These are phyloP conservation scores for Nitzschia sp. DNA, from an alignment of 108 stramenopile species.

Conservation along the genomic window DNA sequence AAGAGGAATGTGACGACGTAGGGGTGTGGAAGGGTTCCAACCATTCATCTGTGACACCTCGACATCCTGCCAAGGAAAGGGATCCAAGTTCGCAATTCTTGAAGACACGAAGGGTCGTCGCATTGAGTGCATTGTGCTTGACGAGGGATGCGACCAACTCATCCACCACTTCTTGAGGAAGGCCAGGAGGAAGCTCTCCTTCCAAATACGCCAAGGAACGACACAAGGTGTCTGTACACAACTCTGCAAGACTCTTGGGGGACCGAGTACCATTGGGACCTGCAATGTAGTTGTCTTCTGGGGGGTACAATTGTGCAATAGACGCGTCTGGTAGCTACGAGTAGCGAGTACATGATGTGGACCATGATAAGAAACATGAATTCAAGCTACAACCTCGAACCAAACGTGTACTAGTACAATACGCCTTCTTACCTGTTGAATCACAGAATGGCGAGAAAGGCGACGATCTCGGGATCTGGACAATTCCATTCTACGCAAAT, in stretches of 20 bases:
- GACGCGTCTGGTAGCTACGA: slow-evolving; percentile 53
- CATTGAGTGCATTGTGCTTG: slow-evolving; percentile 69
- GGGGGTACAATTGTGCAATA: slow-evolving; percentile 63
- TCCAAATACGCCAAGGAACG: slow-evolving; percentile 62
- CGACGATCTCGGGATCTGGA: slow-evolving; percentile 5
- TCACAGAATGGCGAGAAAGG: slow-evolving; percentile 60
- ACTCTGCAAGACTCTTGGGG: slow-evolving; percentile 68
- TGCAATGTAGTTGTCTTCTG: slow-evolving; percentile 58
- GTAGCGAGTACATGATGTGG: too few relatives aligned
- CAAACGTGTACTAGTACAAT: too few relatives aligned
- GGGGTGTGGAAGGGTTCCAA: slow-evolving; percentile 35
- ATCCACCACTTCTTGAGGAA: slow-evolving; percentile 82
- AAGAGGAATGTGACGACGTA: slow-evolving; percentile 12
- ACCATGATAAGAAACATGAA: too few relatives aligned
- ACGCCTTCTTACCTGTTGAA: slow-evolving; percentile 21
- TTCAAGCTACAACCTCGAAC: too few relatives aligned
- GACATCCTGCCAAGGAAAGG: slow-evolving; percentile 59
- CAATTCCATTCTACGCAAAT: not conserved
- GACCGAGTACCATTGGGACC: slow-evolving; percentile 50
- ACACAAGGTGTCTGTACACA: slow-evolving; percentile 70
- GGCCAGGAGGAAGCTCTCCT: slow-evolving; percentile 65
- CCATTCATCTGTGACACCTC: slow-evolving; percentile 85
- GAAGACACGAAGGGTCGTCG: slow-evolving; percentile 62
- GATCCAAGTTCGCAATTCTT: slow-evolving; percentile 62
- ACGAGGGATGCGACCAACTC: slow-evolving; percentile 59